These are phyloP conservation scores for Climacium dendroides DNA, from an alignment of 225 moss, liverwort and hornwort genomes.

Conservation along the genomic window DNA sequence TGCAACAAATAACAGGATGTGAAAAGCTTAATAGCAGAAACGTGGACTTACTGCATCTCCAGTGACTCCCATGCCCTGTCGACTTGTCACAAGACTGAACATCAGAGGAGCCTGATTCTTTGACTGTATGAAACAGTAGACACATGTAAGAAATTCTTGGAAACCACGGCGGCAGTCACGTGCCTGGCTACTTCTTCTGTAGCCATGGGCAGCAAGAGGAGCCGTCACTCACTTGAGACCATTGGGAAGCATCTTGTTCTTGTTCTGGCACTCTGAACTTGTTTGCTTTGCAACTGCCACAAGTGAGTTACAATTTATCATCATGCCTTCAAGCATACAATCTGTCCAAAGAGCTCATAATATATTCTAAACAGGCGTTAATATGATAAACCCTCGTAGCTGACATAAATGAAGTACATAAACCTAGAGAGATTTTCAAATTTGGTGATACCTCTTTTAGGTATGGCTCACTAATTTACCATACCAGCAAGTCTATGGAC, in stretches of 20 bases:
- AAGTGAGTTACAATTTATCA: background rate
- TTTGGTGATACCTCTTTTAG: background rate
- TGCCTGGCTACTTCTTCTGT: background rate
- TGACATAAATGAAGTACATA: background rate
- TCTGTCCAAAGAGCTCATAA: background rate
- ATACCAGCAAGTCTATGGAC: background rate
- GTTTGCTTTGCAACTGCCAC: constrained; percentile 46
- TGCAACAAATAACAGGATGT: background rate
- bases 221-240: constrained; percentile 1
- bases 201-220: background rate
- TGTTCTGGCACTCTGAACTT: constrained; percentile 42
- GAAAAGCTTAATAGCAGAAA: background rate
- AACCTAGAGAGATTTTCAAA: background rate
- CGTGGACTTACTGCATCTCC: constrained; percentile 61
- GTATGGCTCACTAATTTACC: background rate
- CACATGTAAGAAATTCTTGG: background rate
- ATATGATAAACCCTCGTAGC: background rate
- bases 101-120: background rate
- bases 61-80: constrained; percentile 73
- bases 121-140: background rate
- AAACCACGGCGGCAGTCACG: constrained; percentile 4
- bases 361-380: background rate
- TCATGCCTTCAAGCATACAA: background rate
- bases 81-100: constrained; percentile 31
- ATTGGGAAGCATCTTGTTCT: constrained; percentile 3